Percentiles rank a stretch among this genome's conserved stretches.
These are phyloP conservation scores for Macrophomina pseudophaseolina DNA, from an alignment of 2,329 filamentous ascomycete genomes.

Conservation along the genomic window DNA sequence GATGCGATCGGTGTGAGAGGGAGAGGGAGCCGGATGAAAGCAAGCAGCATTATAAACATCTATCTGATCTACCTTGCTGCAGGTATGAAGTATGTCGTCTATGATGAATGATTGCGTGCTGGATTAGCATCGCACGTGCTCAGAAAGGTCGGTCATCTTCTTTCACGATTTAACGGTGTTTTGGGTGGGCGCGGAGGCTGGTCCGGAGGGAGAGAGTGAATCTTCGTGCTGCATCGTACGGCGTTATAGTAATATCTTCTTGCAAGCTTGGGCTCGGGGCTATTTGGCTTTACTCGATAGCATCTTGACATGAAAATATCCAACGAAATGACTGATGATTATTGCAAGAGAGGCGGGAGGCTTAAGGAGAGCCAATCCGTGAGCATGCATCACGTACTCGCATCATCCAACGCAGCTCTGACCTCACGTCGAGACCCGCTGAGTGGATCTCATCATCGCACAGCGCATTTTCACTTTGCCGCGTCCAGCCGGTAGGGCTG, in stretches of 20 bases:
- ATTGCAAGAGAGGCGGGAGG: background rate
- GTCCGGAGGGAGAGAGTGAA: background rate
- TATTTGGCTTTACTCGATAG: background rate
- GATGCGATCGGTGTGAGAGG: constrained; percentile 32
- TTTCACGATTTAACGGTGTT: constrained; percentile 5
- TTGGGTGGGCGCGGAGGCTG: background rate
- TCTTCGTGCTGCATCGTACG: constrained; percentile 6
- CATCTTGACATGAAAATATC: constrained; percentile 9
- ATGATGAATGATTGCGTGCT: constrained; percentile 6
- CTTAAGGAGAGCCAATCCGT: background rate
- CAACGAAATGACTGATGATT: background rate
- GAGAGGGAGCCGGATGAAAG: background rate
- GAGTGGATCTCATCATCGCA: background rate
- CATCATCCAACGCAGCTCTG: constrained; percentile 11
- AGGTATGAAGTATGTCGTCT: background rate
- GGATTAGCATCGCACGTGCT: background rate
- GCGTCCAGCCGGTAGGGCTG: constrained; percentile 1
- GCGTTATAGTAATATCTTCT: constrained; percentile 11
- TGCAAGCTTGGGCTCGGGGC: constrained; percentile 1
- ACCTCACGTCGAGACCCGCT: constrained; percentile 8
- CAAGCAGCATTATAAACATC: background rate
- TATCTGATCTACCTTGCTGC: background rate
- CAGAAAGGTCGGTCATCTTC: background rate
- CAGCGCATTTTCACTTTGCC: background rate
- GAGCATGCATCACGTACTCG: background rate